These are phyloP conservation scores for Calycina herbarum DNA, from an alignment of 2,329 filamentous ascomycete species.

Conservation along the genomic window DNA sequence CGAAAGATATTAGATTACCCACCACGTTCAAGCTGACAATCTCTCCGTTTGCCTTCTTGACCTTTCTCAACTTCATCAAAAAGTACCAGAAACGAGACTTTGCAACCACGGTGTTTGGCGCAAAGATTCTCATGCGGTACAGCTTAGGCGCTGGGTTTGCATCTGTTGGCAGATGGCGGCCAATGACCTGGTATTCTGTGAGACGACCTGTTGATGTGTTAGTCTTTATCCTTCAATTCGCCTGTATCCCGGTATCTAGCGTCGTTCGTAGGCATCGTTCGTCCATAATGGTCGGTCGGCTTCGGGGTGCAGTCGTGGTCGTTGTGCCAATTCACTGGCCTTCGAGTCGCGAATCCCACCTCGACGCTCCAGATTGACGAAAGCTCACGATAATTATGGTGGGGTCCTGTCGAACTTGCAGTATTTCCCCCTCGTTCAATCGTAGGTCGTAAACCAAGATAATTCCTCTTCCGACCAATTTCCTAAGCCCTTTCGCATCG, in stretches of 20 bases:
- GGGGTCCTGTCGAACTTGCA: background rate
- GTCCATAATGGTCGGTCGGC: background rate
- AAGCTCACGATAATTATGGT: background rate
- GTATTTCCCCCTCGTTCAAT: background rate
- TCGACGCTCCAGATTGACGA: background rate
- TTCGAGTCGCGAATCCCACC: background rate
- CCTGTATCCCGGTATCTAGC: background rate
- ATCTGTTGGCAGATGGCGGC: slow-evolving; percentile 98
- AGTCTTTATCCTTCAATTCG: slow-evolving; percentile 16
- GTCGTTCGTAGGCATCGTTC: background rate
- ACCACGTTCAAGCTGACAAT: slow-evolving; percentile 97
- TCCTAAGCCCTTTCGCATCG: background rate
- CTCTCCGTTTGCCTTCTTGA: slow-evolving; percentile 99
- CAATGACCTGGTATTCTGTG: slow-evolving; percentile 99
- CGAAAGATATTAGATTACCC: slow-evolving; percentile 45
- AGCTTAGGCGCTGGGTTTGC: slow-evolving; percentile 95
- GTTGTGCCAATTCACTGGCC: background rate
- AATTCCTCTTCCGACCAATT: background rate
- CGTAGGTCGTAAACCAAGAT: background rate
- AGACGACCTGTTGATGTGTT: slow-evolving; percentile 76
- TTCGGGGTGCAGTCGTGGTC: background rate
- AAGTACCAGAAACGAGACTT: slow-evolving; percentile 99
- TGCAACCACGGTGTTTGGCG: slow-evolving; percentile 94
- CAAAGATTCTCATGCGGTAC: slow-evolving; percentile 99
- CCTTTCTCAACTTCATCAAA: slow-evolving; percentile 97